phyloP scores from a whole-genome alignment of 352 stramenopile genomes.

The Thraustotheca clavata region DNA sequence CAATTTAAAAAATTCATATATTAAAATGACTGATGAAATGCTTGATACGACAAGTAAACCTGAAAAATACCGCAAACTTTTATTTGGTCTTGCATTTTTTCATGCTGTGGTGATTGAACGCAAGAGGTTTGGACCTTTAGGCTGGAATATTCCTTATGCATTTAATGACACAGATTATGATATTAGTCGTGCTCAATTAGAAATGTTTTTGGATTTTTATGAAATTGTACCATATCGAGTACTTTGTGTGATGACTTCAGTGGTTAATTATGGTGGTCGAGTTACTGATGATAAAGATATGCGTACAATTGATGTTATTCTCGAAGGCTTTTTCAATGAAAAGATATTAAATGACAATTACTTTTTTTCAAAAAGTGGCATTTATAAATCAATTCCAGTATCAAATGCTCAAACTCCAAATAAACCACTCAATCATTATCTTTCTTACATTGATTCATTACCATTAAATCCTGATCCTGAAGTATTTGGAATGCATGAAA shows the following conservation, averaged over 20 bases:
- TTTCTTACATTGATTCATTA: conserved; percentile 20
- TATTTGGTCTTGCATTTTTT: conserved; percentile 43
- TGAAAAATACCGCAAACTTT: conserved; percentile 24
- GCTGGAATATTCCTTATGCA: conserved; percentile 34
- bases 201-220: conserved; percentile 86
- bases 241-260: conserved; percentile 47
- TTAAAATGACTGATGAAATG: conserved; percentile 83
- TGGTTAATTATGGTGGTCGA: conserved; percentile 89
- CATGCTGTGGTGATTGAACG: conserved; percentile 34
- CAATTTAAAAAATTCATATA: conserved; percentile 37
- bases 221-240: conserved; percentile 55
- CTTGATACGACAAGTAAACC: conserved; percentile 43
- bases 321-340: conserved; percentile 40
- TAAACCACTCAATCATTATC: conserved; percentile 6
- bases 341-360: conserved; percentile 35
- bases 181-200: conserved; percentile 33
- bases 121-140: conserved; percentile 23
- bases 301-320: conserved; percentile 36
- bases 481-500: conserved; percentile 93
- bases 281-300: conserved; percentile 91
- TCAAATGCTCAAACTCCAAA: neutral
- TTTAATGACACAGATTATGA: conserved; percentile 89
- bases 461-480: conserved; percentile 86
- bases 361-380: conserved; percentile 48
- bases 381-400: conserved; percentile 74